Conservation (phyloP, 805 yeast genomes). For the Lachancea nothofagi region DNA sequence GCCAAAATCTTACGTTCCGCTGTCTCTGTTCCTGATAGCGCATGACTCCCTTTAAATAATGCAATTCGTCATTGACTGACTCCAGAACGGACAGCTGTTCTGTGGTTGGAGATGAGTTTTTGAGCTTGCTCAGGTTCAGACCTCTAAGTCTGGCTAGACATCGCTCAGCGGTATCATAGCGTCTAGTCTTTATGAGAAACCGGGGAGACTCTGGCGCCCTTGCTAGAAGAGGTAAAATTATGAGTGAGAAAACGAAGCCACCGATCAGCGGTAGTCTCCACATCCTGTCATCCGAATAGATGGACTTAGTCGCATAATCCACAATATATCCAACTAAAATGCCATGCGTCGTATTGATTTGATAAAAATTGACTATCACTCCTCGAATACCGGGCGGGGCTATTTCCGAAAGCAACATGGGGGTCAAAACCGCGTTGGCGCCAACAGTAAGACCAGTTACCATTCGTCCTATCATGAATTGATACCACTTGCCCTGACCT, state of each 20-base stretch:
- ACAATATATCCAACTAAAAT: conserved; percentile 60
- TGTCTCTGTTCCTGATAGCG: conserved; percentile 4
- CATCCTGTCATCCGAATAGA: conserved; percentile 36
- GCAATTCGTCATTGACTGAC: conserved; percentile 4
- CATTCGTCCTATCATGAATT: conserved; percentile 53
- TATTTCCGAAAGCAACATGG: conserved; percentile 58
- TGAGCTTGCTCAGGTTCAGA: background rate
- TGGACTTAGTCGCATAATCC: conserved; percentile 46
- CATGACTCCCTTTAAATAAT: conserved; percentile 3
- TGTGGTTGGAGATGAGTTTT: background rate
- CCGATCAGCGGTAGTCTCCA: conserved; percentile 63
- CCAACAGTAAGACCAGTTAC: conserved; percentile 72
- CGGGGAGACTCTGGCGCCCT: conserved; percentile 62
- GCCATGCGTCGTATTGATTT: conserved; percentile 53
- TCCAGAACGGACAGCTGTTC: background rate
- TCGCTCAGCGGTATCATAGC: conserved; percentile 47
- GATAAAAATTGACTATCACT: conserved; percentile 53
- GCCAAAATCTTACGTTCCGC: conserved; percentile 3
- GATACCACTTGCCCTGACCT: conserved; percentile 47
- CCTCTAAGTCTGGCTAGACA: conserved; percentile 38
- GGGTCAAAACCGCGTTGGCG: conserved; percentile 59
- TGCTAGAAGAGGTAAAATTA: conserved; percentile 52
- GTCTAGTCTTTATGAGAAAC: conserved; percentile 44
- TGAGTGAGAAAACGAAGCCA: conserved; percentile 33
- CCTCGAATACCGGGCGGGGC: conserved; percentile 62